Evolutionary conservation across 129 eudicot genomes (phyloP), one percentile per base, ranked within the genome.

Genomic region (Solidago caesia): DNA sequence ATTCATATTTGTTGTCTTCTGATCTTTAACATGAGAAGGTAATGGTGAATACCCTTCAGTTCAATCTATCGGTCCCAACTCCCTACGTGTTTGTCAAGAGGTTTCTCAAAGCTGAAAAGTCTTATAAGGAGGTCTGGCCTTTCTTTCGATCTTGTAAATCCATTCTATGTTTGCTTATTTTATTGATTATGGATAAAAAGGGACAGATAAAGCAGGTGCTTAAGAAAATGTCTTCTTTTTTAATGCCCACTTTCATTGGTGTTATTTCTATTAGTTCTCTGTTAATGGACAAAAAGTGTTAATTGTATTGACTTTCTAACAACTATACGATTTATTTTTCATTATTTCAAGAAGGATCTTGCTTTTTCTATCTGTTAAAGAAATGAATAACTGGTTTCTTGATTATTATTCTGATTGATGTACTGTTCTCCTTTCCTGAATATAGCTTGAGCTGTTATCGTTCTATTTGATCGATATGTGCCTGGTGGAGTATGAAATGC

Each of bases 11-110:
- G 56, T 73, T 74, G 27, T 33, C 11, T 8, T 68, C 61, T 74
- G 52, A 52, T 64, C 45, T 70, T 57, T n/a, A 51, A 76, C 82
- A 92, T 96, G 98, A 92, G 83, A 88, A 75, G 57, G 69, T 79
- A 69, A 92, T 92, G 95, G 77, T 89, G 65, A 92, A 92, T 43
- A 77, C 89, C 39, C 77, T 92, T 12, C 86, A 88, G 57, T 92
- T 89, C 68, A 89, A 87, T 66, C 79, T 92, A 3, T 86, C 98
- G 0, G 82, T 86, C 71, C 98, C 98, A 14, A 92, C 98, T 71
- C 89, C 90, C 0, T 92, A 88, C 62, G 96, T 83, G 79, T 92
- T 92, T 58, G 76, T 85, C 86, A 88, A 78, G 62, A 85, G 98
- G 51, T 92, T 82, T 78, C 90, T 92, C 2, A 86, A 90, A 80